Conservation (phyloP, 163 green algal species). For the Volvox carteri region DNA sequence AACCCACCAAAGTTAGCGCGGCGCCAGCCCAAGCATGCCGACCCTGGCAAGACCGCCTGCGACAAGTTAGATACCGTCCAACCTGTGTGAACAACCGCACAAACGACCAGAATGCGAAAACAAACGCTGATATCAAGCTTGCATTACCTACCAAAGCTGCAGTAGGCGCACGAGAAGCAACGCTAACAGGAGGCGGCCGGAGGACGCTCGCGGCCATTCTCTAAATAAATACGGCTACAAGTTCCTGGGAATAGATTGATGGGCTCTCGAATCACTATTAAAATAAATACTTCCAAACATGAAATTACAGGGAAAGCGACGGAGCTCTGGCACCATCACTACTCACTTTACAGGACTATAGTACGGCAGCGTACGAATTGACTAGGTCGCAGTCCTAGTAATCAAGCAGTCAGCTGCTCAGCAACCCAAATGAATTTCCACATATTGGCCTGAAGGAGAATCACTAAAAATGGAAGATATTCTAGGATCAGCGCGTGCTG, state of each 20-base stretch:
- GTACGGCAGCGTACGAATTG: background rate
- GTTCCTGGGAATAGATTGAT: too few species aligned
- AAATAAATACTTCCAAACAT: too few species aligned
- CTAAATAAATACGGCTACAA: too few species aligned
- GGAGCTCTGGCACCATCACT: too few species aligned
- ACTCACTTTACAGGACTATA: too few species aligned
- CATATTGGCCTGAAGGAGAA: background rate
- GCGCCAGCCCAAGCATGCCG: background rate
- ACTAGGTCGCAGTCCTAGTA: too few species aligned
- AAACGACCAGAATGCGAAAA: background rate
- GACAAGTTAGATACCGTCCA: background rate
- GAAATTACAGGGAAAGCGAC: too few species aligned
- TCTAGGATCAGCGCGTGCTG: background rate
- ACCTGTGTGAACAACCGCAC: background rate
- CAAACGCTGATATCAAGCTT: background rate
- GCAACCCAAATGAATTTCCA: background rate
- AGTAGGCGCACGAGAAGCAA: background rate
- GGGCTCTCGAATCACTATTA: too few species aligned
- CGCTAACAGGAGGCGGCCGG: background rate
- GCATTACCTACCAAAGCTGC: background rate
- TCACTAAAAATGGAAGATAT: constrained; percentile 8
- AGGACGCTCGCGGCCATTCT: constrained; percentile 31
- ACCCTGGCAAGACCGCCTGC: constrained; percentile 13
- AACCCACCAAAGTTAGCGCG: constrained; percentile 34
- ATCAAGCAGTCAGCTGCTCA: too few species aligned